phyloP scores from a whole-genome alignment of 73 alveolate species.

The Paramecium caudatum region DNA sequence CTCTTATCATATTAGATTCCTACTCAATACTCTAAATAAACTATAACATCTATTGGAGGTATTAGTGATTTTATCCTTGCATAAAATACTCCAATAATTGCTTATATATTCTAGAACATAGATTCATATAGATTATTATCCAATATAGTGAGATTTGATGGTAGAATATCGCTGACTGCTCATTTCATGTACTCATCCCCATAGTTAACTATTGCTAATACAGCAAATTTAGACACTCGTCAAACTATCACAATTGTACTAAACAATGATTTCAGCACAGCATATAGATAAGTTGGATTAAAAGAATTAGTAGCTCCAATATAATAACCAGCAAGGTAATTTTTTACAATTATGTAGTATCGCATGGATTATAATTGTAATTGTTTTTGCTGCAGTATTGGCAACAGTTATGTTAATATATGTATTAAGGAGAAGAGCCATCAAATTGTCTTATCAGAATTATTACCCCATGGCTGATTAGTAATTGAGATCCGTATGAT shows the following conservation, averaged over 20 bases:
- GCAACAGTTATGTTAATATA: neutral
- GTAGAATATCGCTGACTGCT: neutral
- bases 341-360: neutral
- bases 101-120: neutral
- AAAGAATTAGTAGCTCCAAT: neutral
- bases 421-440: slow-evolving; percentile 7
- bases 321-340: neutral
- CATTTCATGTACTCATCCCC: neutral
- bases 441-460: neutral
- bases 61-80: neutral
- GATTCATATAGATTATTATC: neutral
- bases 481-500: neutral
- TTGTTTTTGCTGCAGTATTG: neutral
- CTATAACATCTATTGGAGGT: neutral
- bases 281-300: neutral
- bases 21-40: neutral
- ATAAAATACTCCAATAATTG: neutral
- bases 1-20: neutral
- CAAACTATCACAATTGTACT: neutral
- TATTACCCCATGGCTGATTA: slow-evolving; percentile 23
- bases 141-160: neutral
- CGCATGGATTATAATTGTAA: slow-evolving; percentile 7
- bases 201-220: neutral
- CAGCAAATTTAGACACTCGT: neutral
- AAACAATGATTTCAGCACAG: neutral